Evolutionary conservation across 371 early-diverging fungal genomes (phyloP).

Genomic region (Batrachochytrium dendrobatidis): DNA sequence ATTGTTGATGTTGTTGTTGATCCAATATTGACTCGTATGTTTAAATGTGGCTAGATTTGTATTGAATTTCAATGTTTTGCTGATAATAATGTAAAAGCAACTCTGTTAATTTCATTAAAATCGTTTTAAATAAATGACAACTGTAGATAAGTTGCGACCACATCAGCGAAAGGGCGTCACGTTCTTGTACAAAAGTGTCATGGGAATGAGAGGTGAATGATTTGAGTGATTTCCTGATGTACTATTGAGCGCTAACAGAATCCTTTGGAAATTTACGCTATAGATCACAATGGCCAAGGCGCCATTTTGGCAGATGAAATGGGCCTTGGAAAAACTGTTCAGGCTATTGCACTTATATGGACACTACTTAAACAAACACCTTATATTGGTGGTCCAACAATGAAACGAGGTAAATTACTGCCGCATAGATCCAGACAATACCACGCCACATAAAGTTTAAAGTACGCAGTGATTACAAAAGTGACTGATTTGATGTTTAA

Average conservation of each 20-base stretch:
- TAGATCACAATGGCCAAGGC: conserved; percentile 42
- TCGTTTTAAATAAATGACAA: conserved; percentile 5
- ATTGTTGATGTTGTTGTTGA: conserved; percentile 54
- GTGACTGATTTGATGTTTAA: too few relatives aligned
- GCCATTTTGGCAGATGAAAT: conserved; percentile 59
- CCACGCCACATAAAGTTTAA: not conserved
- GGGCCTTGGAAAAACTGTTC: conserved; percentile 49
- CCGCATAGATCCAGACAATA: not conserved
- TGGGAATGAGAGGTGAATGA: conserved; percentile 21
- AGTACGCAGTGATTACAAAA: not conserved
- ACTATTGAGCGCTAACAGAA: not conserved
- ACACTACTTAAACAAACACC: conserved; percentile 51
- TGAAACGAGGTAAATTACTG: conserved; percentile 19
- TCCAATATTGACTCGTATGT: conserved; percentile 28
- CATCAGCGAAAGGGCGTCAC: conserved; percentile 55
- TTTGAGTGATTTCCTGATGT: not conserved
- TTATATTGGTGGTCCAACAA: conserved; percentile 21
- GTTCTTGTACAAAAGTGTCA: conserved; percentile 55
- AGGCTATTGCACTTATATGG: conserved; percentile 57
- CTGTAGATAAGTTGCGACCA: conserved; percentile 42
- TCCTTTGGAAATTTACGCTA: not conserved
- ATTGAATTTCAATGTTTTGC: too few relatives aligned
- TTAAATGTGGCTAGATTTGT: too few relatives aligned
- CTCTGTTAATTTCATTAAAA: not conserved
- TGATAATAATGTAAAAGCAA: too few relatives aligned